Percentiles rank a stretch among this genome's conserved stretches.
Conservation (phyloP, 2,329 filamentous ascomycete species). For the Nigrospora sphaerica region DNA sequence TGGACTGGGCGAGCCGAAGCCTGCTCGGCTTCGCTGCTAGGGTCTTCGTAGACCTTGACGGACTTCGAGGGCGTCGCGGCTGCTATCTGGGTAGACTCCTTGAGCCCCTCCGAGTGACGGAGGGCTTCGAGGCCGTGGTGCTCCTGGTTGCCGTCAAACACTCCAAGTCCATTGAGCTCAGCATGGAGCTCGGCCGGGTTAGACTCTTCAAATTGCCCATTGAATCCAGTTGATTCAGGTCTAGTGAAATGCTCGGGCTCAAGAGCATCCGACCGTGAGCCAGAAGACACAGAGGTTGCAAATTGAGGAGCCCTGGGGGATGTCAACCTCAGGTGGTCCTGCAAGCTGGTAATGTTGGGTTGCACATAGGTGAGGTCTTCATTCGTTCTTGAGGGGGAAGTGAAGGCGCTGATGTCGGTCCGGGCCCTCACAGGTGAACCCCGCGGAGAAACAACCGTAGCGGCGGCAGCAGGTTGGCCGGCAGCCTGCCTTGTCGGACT, state of each 20-base stretch:
- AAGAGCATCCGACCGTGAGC: no score
- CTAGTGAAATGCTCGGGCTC: no score
- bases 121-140: no score
- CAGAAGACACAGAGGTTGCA: no score
- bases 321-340: conserved; percentile 11
- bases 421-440: conserved; percentile 33
- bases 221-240: no score
- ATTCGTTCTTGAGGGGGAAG: conserved; percentile 33
- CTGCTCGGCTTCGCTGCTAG: conserved; percentile 42
- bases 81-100: no score
- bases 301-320: no score
- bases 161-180: no score
- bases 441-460: conserved; percentile 27
- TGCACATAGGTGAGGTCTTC: conserved; percentile 49
- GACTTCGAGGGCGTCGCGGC: conserved; percentile 24
- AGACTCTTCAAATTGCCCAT: no score
- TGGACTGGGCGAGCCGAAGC: conserved; percentile 35
- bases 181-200: no score
- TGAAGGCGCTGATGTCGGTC: conserved; percentile 11
- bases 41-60: conserved; percentile 57
- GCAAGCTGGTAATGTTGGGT: conserved; percentile 35
- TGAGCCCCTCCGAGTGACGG: no score
- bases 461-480: conserved; percentile 18
- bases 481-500: conserved; percentile 32
- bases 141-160: no score